These are phyloP conservation scores for Brachypodium distachyon DNA, from an alignment of 202 grass and related monocot genomes.

Conservation along the genomic window DNA sequence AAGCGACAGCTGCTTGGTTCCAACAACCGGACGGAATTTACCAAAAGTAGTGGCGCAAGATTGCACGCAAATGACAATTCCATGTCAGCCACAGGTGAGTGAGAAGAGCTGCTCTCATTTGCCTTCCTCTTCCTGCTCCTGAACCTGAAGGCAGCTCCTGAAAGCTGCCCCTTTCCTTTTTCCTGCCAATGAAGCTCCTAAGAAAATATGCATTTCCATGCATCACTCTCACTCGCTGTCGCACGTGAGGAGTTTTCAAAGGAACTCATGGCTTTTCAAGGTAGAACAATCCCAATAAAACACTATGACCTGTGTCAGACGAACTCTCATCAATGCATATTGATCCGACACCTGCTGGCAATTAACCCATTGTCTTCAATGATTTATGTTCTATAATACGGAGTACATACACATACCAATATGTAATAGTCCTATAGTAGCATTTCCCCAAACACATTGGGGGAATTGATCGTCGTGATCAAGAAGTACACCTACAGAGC, in stretches of 20 bases:
- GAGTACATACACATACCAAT: too few relatives aligned
- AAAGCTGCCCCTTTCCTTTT: background rate
- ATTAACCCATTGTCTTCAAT: background rate
- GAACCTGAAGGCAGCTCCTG: background rate
- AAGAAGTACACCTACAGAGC: background rate
- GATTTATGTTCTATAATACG: background rate
- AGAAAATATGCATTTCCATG: background rate
- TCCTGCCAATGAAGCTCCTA: background rate
- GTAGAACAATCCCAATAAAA: background rate
- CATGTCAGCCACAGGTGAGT: background rate
- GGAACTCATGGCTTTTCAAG: background rate
- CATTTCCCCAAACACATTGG: background rate
- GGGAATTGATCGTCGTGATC: slow-evolving; percentile 17
- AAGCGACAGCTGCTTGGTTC: background rate
- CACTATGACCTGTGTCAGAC: background rate
- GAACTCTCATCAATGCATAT: background rate
- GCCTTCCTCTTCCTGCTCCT: background rate
- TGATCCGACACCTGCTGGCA: background rate
- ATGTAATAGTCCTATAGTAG: too few relatives aligned
- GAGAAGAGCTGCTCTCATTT: background rate
- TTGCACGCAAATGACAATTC: background rate
- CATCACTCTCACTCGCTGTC: background rate
- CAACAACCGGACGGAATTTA: background rate
- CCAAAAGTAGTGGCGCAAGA: background rate
- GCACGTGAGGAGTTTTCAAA: background rate